A percentile compares a stretch with the other conserved stretches of the same genome.
These are phyloP conservation scores for Pichia occidentalis DNA, from an alignment of 805 yeast genomes.

Conservation along the genomic window DNA sequence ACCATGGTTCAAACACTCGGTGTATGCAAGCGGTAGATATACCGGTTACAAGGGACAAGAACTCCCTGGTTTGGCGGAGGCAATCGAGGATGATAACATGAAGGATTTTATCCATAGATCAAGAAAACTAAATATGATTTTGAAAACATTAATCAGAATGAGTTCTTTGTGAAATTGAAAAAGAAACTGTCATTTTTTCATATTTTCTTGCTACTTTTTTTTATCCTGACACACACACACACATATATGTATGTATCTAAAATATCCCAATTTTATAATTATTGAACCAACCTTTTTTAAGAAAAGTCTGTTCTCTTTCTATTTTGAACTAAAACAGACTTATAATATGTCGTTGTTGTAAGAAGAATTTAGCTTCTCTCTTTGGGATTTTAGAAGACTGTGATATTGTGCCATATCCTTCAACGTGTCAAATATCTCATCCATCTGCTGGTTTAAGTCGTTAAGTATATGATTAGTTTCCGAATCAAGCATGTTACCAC, in stretches of 20 bases:
- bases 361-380: constrained; percentile 2
- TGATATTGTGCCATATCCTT: not conserved
- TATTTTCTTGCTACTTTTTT: not conserved
- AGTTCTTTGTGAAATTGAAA: not conserved
- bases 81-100: constrained; percentile 41
- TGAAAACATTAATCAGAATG: constrained; percentile 9
- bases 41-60: constrained; percentile 57
- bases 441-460: not conserved
- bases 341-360: constrained; percentile 5
- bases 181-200: not conserved
- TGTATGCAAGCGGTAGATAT: constrained; percentile 54
- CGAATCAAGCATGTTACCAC: constrained; percentile 5
- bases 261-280: too few species aligned
- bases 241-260: too few species aligned
- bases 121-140: constrained; percentile 10
- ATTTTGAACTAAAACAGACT: too few species aligned
- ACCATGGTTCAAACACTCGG: constrained; percentile 52
- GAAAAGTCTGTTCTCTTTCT: too few species aligned
- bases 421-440: not conserved
- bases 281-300: too few species aligned
- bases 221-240: not conserved
- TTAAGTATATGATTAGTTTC: constrained; percentile 9
- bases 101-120: constrained; percentile 28
- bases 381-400: not conserved
- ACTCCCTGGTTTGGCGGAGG: constrained; percentile 50